Conservation (phyloP, 1,284 basidiomycete genomes). For the Coniferiporia weirii region DNA sequence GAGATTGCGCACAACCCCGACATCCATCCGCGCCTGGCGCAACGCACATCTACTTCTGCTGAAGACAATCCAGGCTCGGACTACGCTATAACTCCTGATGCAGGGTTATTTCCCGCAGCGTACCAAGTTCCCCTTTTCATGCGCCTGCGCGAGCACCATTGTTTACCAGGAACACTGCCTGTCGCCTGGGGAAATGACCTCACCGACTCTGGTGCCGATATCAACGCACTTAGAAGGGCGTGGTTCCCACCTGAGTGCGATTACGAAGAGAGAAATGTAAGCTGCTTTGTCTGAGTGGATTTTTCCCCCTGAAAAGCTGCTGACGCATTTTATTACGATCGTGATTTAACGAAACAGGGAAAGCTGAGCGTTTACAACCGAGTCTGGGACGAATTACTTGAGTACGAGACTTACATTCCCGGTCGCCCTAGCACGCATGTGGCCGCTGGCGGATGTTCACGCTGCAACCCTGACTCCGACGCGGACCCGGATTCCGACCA, state of each 20-base stretch:
- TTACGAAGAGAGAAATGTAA: background rate
- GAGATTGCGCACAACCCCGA: background rate
- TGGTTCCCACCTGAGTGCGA: slow-evolving; percentile 3
- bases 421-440: slow-evolving; percentile 2
- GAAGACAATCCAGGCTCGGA: background rate
- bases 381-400: background rate
- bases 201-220: background rate
- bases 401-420: slow-evolving; percentile 5
- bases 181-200: background rate
- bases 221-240: background rate
- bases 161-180: background rate
- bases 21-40: background rate
- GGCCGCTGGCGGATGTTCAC: background rate
- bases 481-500: background rate
- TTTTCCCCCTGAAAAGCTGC: background rate
- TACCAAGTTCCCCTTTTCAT: slow-evolving; percentile 5
- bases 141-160: slow-evolving; percentile 9
- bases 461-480: background rate
- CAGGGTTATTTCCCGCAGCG: background rate
- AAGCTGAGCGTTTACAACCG: background rate
- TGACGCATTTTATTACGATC: background rate
- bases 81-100: background rate
- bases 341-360: background rate
- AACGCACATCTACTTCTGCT: background rate
- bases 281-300: background rate